Conservation (phyloP, 2,329 filamentous ascomycete species). For the Elsinoe australis region DNA sequence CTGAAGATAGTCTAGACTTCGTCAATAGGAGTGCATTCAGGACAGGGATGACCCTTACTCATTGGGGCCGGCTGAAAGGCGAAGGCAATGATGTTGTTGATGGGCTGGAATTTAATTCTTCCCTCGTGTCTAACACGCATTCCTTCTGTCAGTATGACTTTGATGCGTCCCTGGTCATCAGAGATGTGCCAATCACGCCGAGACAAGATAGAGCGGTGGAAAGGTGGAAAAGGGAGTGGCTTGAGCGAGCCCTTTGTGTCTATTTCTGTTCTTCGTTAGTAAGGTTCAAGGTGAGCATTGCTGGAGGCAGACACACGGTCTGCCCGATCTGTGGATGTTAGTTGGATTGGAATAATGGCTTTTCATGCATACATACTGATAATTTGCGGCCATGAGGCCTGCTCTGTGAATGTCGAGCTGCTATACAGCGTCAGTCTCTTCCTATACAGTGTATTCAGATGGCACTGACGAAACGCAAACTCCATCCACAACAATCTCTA, state of each 20-base stretch:
- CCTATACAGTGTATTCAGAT: too few relatives aligned
- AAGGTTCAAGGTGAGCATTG: background rate
- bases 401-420: conserved; percentile 46
- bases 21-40: background rate
- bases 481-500: conserved; percentile 63
- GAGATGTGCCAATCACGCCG: conserved; percentile 64
- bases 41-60: conserved; percentile 43
- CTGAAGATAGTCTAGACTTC: conserved; percentile 60
- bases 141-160: conserved; percentile 66
- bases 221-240: conserved; percentile 62
- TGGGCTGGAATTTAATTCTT: conserved; percentile 47
- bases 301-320: background rate
- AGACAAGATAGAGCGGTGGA: conserved; percentile 60
- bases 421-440: background rate
- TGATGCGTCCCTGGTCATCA: conserved; percentile 67
- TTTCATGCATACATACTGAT: conserved; percentile 37
- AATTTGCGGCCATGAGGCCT: conserved; percentile 47
- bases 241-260: conserved; percentile 37
- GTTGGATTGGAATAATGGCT: background rate
- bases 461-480: conserved; percentile 52
- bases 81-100: conserved; percentile 68
- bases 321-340: background rate
- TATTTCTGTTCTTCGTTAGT: background rate
- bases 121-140: conserved; percentile 36
- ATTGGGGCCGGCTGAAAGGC: conserved; percentile 79